Base-by-base conservation (phyloP, 495 filamentous ascomycete species). In the Melanomma pulvis-pyrius region DNA sequence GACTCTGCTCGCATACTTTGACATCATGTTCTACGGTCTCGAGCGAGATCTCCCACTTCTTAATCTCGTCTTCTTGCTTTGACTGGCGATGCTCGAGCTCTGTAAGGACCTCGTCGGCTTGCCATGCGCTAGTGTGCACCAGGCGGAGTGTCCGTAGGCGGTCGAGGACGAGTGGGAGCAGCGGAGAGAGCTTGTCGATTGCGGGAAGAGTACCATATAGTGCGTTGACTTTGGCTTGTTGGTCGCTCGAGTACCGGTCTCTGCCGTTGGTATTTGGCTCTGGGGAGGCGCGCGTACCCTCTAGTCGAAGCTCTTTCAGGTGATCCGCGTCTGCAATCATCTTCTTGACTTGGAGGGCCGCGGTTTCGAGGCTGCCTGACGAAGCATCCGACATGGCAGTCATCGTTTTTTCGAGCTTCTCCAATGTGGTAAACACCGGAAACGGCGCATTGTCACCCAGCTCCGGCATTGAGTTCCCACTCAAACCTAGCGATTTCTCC, bases 141-240 rank as follows among this genome's bases (percentile, higher is more conserved):
- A 87, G 84, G 62, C 91, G 84, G 51, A 99, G 81, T 9, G 90
- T 93, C 41, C 92, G 82, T 41, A 99, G 79, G 19, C 96, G 84
- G 72, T 97, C 91, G 2, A 99, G 81, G 24, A 97, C 81, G 4
- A 90, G 85, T 8, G 96, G 96, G 13, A 99, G 81, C 24, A 96
- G 78, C 7, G 96, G 94, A 3, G 90, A 83, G 15, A 98, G 80
- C 59, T 83, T 90, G 76, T 97, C 92, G 66, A 99, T 96, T 12
- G 91, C 93, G 6, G 91, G 87, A 5, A 99, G 82, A 17, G 91
- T 91, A 1, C 88, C 88, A 75, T 97, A 98, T 2, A 99, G 84
- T 1, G 93, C 92, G 70, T 96, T 93, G 74, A 98, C 89, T 75
- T 96, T 96, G 44, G 91, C 83, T 19, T 84, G 83, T 68, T 91